Evolutionary conservation across 352 stramenopile genomes (phyloP), one percentile per base, ranked within the genome.

Genomic region (Thraustotheca clavata): DNA sequence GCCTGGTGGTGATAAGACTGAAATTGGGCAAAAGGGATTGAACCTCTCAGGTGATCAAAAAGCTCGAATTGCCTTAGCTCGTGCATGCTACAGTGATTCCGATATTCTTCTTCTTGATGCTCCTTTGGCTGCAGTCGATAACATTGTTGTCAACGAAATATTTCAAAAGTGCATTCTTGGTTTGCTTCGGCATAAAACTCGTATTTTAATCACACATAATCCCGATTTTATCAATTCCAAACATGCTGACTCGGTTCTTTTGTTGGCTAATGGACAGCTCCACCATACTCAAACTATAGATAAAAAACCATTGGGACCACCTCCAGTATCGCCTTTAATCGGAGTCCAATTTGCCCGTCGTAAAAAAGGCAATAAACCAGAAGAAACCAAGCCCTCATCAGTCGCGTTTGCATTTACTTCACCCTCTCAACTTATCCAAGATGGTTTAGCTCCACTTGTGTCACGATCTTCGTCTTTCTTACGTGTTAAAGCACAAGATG

Each of bases 11-110:
- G 94, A 98, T 68, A 41, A 72, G 48, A 98, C 93, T 0, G 92
- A 98, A 69, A 98, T 99, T 49, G 96, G 95, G 8, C 91, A 97
- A 71, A 89, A 89, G 55, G 92, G 93, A 2, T 80, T 98, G 18
- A 98, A 90, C 59, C 68, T 98, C 7, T 89, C 66, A 4, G 91
- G 91, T 16, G 91, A 91, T 7, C 89, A 98, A 70, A 95, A 96
- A 70, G 67, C 66, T 8, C 36, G 69, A 6, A 67, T 97, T 5
- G 89, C 89, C 29, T 67, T 90, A n/a, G 82, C 80, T 4, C 74
- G 95, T 8, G 52, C 40, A 4, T 61, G 60, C 31, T 97, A 96
- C 69, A 70, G 81, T 48, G 63, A 84, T 59, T 72, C 79, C 4
- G 86, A 97, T 67, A 71, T 97, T 24, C 91, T 87, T 69, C 40